These are phyloP conservation scores for Colletotrichum sp. DNA, from an alignment of 2,329 filamentous ascomycete species.

Conservation along the genomic window DNA sequence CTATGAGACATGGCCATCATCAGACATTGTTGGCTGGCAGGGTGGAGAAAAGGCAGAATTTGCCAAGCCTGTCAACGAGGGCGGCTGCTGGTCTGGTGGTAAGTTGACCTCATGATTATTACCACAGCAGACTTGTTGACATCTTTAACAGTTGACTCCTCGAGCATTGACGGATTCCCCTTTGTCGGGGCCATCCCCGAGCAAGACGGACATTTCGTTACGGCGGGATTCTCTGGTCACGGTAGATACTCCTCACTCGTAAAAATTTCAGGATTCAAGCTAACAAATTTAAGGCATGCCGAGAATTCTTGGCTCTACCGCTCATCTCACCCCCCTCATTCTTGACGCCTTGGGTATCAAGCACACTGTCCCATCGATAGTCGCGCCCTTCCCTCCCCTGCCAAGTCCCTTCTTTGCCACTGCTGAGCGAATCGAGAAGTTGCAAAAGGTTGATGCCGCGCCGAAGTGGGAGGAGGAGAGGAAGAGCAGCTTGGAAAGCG, in stretches of 20 bases:
- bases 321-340: background rate
- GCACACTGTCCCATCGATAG: background rate
- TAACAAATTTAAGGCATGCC: background rate
- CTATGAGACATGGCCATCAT: background rate
- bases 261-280: background rate
- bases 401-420: background rate
- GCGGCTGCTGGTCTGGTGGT: background rate
- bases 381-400: background rate
- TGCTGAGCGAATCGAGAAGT: background rate
- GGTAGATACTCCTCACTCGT: background rate
- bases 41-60: background rate
- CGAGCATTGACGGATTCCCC: background rate
- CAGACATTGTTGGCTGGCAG: background rate
- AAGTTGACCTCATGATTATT: accelerated
- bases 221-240: background rate
- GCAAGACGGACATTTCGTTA: background rate
- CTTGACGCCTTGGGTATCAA: background rate
- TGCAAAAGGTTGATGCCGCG: background rate
- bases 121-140: accelerated
- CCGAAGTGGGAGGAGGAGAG: background rate
- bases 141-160: background rate
- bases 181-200: background rate
- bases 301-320: background rate
- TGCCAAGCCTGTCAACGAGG: background rate
- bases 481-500: background rate